Conservation (phyloP, 352 stramenopile species). For the Phytophthora meadii region DNA sequence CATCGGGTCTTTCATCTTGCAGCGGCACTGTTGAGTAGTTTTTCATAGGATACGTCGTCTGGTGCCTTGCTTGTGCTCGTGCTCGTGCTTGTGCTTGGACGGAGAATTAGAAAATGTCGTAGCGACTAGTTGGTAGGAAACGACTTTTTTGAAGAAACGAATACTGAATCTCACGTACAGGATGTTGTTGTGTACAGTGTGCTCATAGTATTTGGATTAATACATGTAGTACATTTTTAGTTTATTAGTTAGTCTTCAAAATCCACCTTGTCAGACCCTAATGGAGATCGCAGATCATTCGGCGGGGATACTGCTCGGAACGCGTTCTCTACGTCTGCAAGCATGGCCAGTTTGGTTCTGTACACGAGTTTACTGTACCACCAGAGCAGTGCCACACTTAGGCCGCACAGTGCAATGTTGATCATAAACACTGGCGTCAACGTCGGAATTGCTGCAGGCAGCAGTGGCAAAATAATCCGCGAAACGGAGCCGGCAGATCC, state of each 20-base stretch:
- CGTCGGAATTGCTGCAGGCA: constrained; percentile 70
- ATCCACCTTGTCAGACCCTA: constrained; percentile 51
- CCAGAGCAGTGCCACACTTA: constrained; percentile 64
- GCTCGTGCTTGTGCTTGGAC: neutral
- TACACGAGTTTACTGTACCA: constrained; percentile 78
- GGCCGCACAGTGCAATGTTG: constrained; percentile 63
- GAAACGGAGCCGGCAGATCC: constrained; percentile 77
- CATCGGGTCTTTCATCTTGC: constrained; percentile 9
- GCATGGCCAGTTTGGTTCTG: constrained; percentile 53
- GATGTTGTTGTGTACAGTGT: too few relatives aligned
- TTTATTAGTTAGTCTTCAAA: constrained; percentile 38
- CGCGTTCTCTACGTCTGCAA: constrained; percentile 51
- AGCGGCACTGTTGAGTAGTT: constrained; percentile 32
- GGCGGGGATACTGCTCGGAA: constrained; percentile 36
- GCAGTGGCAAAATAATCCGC: constrained; percentile 75
- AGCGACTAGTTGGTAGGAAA: neutral
- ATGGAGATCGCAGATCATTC: constrained; percentile 49
- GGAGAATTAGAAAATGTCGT: constrained; percentile 7
- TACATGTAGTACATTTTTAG: constrained; percentile 21
- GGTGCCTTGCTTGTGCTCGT: too few relatives aligned
- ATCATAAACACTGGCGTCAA: constrained; percentile 82
- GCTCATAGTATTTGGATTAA: too few relatives aligned
- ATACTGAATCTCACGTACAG: constrained; percentile 7
- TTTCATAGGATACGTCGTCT: constrained; percentile 1
- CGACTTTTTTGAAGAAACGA: constrained; percentile 9